These are phyloP conservation scores for Microcyclospora pomicola DNA, from an alignment of 2,329 filamentous ascomycete genomes.

Conservation along the genomic window DNA sequence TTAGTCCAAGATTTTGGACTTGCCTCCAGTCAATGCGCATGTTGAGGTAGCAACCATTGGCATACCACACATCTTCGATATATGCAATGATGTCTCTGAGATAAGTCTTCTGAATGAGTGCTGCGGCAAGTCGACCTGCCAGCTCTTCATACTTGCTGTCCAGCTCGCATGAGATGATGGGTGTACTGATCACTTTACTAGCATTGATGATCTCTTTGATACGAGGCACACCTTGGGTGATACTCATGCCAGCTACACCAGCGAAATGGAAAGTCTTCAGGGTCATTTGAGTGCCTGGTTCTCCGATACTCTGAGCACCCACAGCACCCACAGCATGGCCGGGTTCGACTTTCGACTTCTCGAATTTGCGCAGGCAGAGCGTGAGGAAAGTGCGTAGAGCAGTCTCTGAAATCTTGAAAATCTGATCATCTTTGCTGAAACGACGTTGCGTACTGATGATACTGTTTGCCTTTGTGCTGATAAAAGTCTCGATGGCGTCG, in stretches of 20 bases:
- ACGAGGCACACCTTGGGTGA: conserved; percentile 96
- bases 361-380: conserved; percentile 78
- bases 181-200: conserved; percentile 83
- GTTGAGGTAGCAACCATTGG: conserved; percentile 59
- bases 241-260: conserved; percentile 98
- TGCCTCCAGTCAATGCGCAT: conserved; percentile 70
- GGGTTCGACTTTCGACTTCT: conserved; percentile 80
- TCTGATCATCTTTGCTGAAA: conserved; percentile 42
- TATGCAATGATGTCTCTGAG: conserved; percentile 67
- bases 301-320: conserved; percentile 93
- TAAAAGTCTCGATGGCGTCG: conserved; percentile 59
- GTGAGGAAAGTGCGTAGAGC: conserved; percentile 61
- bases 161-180: conserved; percentile 78
- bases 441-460: conserved; percentile 15
- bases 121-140: conserved; percentile 82
- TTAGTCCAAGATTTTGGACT: conserved; percentile 67
- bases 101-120: conserved; percentile 87
- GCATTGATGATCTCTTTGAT: conserved; percentile 99
- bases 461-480: conserved; percentile 28
- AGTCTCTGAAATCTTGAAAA: conserved; percentile 66
- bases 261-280: conserved; percentile 99
- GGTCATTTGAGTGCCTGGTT: conserved; percentile 98
- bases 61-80: conserved; percentile 81
- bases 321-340: conserved; percentile 93
- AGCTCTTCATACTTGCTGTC: conserved; percentile 60